Evolutionary conservation across 2,329 filamentous ascomycete species (phyloP).

Genomic region (Atkinsonella texensis): DNA sequence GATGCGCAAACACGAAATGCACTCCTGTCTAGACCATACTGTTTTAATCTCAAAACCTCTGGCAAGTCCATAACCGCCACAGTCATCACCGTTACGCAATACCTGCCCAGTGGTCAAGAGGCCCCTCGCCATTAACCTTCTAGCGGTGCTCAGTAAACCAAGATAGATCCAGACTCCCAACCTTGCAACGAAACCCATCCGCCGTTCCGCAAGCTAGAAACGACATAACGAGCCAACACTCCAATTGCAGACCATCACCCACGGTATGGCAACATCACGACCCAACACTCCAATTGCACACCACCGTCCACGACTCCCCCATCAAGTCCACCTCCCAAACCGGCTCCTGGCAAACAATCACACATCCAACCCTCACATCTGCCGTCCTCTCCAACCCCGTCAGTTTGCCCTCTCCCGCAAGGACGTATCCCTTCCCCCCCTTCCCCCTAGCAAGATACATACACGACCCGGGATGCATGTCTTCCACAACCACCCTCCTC

Average conservation of each 20-base stretch:
- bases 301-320: conserved; percentile 24
- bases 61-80: too few species aligned
- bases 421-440: conserved; percentile 15
- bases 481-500: conserved; percentile 17
- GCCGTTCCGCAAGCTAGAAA: too few species aligned
- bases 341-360: conserved; percentile 22
- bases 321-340: conserved; percentile 26
- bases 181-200: too few species aligned
- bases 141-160: too few species aligned
- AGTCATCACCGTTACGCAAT: too few species aligned
- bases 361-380: conserved; percentile 16
- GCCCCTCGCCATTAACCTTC: too few species aligned
- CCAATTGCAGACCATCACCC: too few species aligned
- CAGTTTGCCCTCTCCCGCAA: conserved; percentile 26
- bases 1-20: too few species aligned
- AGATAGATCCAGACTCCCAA: too few species aligned
- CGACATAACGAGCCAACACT: not conserved
- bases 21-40: too few species aligned
- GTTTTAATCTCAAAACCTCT: too few species aligned
- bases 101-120: too few species aligned
- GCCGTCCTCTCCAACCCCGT: conserved; percentile 22
- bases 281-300: conserved; percentile 23
- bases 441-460: conserved; percentile 23
- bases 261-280: not conserved
- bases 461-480: conserved; percentile 18